Conservation (phyloP, 352 stramenopile species). For the Globisporangium canariense region DNA sequence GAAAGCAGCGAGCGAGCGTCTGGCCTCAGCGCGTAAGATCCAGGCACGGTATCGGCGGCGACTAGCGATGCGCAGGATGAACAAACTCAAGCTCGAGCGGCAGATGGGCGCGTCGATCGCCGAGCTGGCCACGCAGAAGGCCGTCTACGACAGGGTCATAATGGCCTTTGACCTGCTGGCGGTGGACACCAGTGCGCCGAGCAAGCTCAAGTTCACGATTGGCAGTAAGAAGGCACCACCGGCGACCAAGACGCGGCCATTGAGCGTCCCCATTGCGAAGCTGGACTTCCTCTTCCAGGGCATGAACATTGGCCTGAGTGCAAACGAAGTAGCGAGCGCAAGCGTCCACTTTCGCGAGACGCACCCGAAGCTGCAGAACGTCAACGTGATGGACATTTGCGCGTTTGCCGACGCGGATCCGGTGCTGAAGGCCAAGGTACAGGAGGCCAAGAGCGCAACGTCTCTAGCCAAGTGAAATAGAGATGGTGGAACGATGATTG, state of each 20-base stretch:
- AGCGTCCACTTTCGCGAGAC: conserved; percentile 32
- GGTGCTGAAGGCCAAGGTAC: conserved; percentile 21
- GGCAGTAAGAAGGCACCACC: conserved; percentile 7
- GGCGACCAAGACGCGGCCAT: conserved; percentile 10
- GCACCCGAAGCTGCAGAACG: conserved; percentile 35
- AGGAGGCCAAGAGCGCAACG: background rate
- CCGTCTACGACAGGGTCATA: conserved; percentile 41
- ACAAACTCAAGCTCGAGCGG: conserved; percentile 41
- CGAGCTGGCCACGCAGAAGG: conserved; percentile 44
- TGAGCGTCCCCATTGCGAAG: conserved; percentile 39
- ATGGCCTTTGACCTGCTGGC: conserved; percentile 39
- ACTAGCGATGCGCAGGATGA: conserved; percentile 47
- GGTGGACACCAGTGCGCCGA: conserved; percentile 6
- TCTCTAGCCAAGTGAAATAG: background rate
- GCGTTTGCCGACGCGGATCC: conserved; percentile 40
- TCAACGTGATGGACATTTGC: conserved; percentile 68
- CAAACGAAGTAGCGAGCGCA: conserved; percentile 26
- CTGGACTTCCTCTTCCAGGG: conserved; percentile 40
- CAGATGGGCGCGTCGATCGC: conserved; percentile 42
- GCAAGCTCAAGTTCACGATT: conserved; percentile 20
- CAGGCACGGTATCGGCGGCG: conserved; percentile 63
- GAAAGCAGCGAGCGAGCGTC: conserved; percentile 17
- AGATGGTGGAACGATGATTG: no score
- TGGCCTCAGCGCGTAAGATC: conserved; percentile 51
- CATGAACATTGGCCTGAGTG: conserved; percentile 32